Percentiles rank a stretch among this genome's conserved stretches.
phyloP scores from a whole-genome alignment of 1,139 yeast species.

The Saccharomyces hybrid region DNA sequence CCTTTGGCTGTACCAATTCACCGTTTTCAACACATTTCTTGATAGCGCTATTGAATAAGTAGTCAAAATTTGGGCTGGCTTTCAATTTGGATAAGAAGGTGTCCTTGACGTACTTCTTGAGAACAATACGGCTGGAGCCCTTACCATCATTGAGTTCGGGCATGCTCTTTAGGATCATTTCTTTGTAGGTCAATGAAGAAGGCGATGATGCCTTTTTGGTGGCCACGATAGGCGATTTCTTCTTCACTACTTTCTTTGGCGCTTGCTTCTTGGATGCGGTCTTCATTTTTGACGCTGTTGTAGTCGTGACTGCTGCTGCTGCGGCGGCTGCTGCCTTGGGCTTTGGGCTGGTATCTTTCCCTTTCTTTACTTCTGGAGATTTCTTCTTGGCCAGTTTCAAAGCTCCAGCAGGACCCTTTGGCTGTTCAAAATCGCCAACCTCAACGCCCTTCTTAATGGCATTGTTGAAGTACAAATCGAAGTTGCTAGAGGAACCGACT shows the following conservation, averaged over 20 bases:
- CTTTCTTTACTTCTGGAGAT: slow-evolving; percentile 30
- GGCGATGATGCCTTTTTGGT: slow-evolving; percentile 9
- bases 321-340: slow-evolving; percentile 5
- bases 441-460: slow-evolving; percentile 82
- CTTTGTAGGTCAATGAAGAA: slow-evolving; percentile 20
- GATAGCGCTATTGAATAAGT: slow-evolving; percentile 69
- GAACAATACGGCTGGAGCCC: slow-evolving; percentile 49
- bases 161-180: slow-evolving; percentile 24
- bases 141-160: slow-evolving; percentile 22
- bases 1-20: slow-evolving; percentile 80
- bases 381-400: slow-evolving; percentile 29
- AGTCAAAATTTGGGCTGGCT: slow-evolving; percentile 59
- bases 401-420: slow-evolving; percentile 60
- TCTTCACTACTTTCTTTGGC: slow-evolving; percentile 1
- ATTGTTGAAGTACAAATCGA: slow-evolving; percentile 69
- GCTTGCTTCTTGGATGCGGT: slow-evolving; percentile 3
- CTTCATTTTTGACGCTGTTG: slow-evolving; percentile 5
- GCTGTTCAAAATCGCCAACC: slow-evolving; percentile 69
- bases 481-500: slow-evolving; percentile 50
- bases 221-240: slow-evolving; percentile 2
- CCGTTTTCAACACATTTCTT: slow-evolving; percentile 76
- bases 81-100: slow-evolving; percentile 43
- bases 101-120: slow-evolving; percentile 50
- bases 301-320: slow-evolving; percentile 1
- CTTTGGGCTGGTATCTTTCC: slow-evolving; percentile 13